These are phyloP conservation scores for Alopecurus myosuroides DNA, from an alignment of 176 grass and related monocot genomes.

Conservation along the genomic window DNA sequence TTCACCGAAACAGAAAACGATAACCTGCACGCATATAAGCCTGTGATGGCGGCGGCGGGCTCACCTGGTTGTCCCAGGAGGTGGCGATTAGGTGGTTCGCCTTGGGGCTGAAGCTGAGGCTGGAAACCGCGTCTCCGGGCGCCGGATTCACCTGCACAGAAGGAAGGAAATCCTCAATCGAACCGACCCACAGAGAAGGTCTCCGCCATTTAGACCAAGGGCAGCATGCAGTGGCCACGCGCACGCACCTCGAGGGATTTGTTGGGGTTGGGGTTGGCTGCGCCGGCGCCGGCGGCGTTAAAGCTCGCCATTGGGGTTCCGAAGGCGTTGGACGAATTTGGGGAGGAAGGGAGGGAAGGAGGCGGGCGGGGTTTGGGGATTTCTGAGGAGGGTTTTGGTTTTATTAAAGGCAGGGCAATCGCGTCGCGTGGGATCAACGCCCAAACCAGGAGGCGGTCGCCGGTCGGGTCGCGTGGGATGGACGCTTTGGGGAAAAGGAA, in stretches of 20 bases:
- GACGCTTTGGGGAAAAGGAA: not conserved
- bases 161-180: not conserved
- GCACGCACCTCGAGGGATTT: conserved; percentile 55
- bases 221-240: not conserved
- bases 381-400: conserved; percentile 4
- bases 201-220: not conserved
- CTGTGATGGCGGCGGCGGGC: not conserved
- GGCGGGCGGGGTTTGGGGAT: not conserved
- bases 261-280: conserved; percentile 57
- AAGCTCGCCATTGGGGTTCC: conserved; percentile 35
- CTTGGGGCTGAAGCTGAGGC: conserved; percentile 81
- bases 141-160: conserved; percentile 20
- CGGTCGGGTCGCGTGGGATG: not conserved
- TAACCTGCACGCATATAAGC: not conserved
- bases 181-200: conserved; percentile 3
- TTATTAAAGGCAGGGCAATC: not conserved
- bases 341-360: not conserved
- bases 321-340: conserved; percentile 14
- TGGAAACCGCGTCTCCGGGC: conserved; percentile 62
- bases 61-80: conserved; percentile 89
- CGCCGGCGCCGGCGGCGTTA: conserved; percentile 17
- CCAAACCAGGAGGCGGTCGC: not conserved
- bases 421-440: conserved; percentile 12
- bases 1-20: not conserved
- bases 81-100: conserved; percentile 73